A percentile compares a stretch with the other conserved stretches of the same genome.
Conservation (phyloP, 768 basidiomycete genomes). For the Xerocomellus dryophilus region DNA sequence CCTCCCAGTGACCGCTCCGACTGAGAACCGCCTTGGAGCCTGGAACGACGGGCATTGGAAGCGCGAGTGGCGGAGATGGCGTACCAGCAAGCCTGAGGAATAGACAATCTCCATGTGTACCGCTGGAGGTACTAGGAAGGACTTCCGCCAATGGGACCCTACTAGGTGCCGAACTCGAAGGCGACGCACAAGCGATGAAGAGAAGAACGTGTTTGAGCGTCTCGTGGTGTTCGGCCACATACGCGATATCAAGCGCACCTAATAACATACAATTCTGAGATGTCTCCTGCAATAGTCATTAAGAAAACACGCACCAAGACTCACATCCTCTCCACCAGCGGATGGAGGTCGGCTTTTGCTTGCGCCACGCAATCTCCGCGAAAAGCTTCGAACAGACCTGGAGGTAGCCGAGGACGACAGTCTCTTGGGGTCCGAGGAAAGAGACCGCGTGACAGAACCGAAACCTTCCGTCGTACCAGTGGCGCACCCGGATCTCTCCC, state of each 20-base stretch:
- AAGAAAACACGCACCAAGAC: slow-evolving; percentile 15
- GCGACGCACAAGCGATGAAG: slow-evolving; percentile 47
- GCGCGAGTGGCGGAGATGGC: slow-evolving; percentile 54
- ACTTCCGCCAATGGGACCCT: slow-evolving; percentile 61
- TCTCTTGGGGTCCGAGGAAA: slow-evolving; percentile 18
- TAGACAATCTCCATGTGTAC: slow-evolving; percentile 49
- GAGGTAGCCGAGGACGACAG: neutral
- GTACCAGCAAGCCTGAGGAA: slow-evolving; percentile 58
- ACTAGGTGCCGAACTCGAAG: slow-evolving; percentile 32
- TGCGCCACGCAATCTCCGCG: slow-evolving; percentile 20
- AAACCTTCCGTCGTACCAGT: slow-evolving; percentile 10
- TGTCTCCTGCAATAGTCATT: neutral
- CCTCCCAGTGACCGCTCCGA: slow-evolving; percentile 62
- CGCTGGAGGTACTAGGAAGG: slow-evolving; percentile 42
- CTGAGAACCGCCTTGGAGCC: slow-evolving; percentile 60
- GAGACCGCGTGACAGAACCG: slow-evolving; percentile 7
- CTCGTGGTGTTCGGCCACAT: slow-evolving; percentile 80
- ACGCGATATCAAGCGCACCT: slow-evolving; percentile 43
- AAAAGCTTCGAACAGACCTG: slow-evolving; percentile 18
- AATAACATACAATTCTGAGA: neutral
- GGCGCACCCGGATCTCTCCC: slow-evolving; percentile 16
- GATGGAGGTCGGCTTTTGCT: slow-evolving; percentile 23
- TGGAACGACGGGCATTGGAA: slow-evolving; percentile 53
- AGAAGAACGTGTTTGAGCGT: slow-evolving; percentile 77
- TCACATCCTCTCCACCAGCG: slow-evolving; percentile 7